Conservation (phyloP, 106 monocot genomes). For the Cymbidium sinense region DNA sequence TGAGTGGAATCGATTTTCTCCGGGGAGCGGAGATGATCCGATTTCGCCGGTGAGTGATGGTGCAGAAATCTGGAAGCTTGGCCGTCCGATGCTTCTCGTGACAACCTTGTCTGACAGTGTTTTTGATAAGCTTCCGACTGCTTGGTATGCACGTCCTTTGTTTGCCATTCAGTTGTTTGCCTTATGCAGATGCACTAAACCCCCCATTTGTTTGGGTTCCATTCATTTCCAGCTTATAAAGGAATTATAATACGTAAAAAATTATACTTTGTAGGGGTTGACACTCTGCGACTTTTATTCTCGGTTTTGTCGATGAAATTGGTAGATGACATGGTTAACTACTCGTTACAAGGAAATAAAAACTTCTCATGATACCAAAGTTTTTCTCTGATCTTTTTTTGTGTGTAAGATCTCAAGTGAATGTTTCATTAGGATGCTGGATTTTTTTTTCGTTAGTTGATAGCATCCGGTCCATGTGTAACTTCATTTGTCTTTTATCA, state of each 20-base stretch:
- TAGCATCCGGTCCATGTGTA: background rate
- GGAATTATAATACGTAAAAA: background rate
- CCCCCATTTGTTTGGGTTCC: background rate
- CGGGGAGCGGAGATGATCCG: slow-evolving; percentile 18
- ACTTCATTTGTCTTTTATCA: background rate
- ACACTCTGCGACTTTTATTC: background rate
- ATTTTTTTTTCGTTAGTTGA: background rate
- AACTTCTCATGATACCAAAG: background rate
- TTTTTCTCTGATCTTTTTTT: background rate
- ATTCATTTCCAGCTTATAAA: background rate
- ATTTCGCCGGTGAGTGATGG: slow-evolving; percentile 12
- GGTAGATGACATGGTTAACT: background rate
- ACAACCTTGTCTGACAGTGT: slow-evolving; percentile 38
- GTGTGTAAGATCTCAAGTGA: background rate
- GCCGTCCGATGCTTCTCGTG: slow-evolving; percentile 50
- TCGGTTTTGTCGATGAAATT: background rate
- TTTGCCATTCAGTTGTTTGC: background rate
- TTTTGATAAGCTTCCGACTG: slow-evolving; percentile 51
- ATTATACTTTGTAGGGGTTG: background rate
- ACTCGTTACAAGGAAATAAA: background rate
- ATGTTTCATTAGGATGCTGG: background rate
- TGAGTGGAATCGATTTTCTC: slow-evolving; percentile 41
- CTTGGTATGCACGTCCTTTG: slow-evolving; percentile 40
- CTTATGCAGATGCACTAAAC: background rate
- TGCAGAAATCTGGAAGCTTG: slow-evolving; percentile 33